These are phyloP conservation scores for Spathaspora hagerdaliae DNA, from an alignment of 805 yeast species.

Conservation along the genomic window DNA sequence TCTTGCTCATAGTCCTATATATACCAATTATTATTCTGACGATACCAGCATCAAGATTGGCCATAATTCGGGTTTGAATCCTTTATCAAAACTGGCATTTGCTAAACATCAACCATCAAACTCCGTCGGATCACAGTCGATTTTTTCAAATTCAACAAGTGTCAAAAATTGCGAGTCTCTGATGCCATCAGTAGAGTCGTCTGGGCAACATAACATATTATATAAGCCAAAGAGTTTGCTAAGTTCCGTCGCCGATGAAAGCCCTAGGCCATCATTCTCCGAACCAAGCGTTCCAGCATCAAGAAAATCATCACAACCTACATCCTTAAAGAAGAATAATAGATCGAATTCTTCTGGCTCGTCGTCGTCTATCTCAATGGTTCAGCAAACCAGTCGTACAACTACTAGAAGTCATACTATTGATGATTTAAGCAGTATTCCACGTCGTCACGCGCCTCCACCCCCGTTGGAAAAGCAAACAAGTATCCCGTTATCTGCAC, in stretches of 20 bases:
- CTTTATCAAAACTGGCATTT: slow-evolving; percentile 3
- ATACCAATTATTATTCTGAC: not conserved
- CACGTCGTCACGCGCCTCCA: not conserved
- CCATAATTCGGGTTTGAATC: not conserved
- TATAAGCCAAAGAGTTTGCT: slow-evolving; percentile 6
- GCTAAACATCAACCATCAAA: slow-evolving; percentile 1
- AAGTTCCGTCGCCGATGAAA: not conserved
- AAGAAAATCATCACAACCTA: not conserved
- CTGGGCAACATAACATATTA: too few species aligned
- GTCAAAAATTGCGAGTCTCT: not conserved
- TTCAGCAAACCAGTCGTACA: slow-evolving; percentile 2
- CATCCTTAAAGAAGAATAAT: slow-evolving; percentile 3
- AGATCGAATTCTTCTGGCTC: too few species aligned
- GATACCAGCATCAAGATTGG: not conserved
- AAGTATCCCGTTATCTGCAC: not conserved
- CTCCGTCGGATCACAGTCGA: not conserved
- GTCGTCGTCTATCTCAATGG: too few species aligned
- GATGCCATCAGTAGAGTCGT: not conserved
- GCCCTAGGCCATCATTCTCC: not conserved
- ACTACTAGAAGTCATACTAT: slow-evolving; percentile 16
- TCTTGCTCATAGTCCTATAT: not conserved
- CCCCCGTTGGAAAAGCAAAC: slow-evolving; percentile 5
- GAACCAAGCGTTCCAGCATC: not conserved
- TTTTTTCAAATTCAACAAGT: not conserved
- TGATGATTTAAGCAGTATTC: slow-evolving; percentile 12